Evolutionary conservation across 306 rosid genomes (phyloP).

Genomic region (Vachellia pachyceras): DNA sequence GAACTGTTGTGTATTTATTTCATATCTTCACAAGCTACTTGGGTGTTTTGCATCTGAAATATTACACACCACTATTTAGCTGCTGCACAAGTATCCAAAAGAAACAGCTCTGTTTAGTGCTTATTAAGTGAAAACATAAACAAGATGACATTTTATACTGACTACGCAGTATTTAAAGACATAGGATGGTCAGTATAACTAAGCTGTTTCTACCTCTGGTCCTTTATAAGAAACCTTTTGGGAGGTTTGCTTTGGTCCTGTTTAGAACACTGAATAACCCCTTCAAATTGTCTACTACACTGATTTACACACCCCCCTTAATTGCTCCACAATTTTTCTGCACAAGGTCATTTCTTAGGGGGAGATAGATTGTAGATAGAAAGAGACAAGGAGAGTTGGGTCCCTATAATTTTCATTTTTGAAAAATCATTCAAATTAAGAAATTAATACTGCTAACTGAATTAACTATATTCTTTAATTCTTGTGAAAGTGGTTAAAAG

Average conservation of each 20-base stretch:
- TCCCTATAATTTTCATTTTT: neutral
- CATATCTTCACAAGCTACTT: neutral
- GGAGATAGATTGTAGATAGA: neutral
- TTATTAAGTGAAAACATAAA: slow-evolving; percentile 7
- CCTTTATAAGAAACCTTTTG: neutral
- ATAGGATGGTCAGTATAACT: neutral
- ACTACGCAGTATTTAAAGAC: neutral
- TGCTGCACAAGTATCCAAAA: neutral
- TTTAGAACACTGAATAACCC: neutral
- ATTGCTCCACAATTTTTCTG: too few species aligned
- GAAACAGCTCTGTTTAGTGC: neutral
- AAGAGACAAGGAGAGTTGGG: neutral
- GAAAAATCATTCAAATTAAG: neutral
- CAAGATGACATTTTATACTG: slow-evolving; percentile 12
- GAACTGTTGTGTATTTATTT: slow-evolving; percentile 6
- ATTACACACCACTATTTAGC: neutral
- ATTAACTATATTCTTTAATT: neutral
- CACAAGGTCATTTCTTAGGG: neutral
- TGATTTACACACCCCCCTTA: too few species aligned
- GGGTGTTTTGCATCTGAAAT: slow-evolving; percentile 14
- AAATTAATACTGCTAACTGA: neutral
- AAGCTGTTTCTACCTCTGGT: neutral
- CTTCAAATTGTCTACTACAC: neutral
- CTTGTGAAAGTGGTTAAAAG: neutral
- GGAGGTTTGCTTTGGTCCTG: neutral